Evolutionary conservation across 805 yeast species (phyloP).

Genomic region (Pichia membranifaciens): DNA sequence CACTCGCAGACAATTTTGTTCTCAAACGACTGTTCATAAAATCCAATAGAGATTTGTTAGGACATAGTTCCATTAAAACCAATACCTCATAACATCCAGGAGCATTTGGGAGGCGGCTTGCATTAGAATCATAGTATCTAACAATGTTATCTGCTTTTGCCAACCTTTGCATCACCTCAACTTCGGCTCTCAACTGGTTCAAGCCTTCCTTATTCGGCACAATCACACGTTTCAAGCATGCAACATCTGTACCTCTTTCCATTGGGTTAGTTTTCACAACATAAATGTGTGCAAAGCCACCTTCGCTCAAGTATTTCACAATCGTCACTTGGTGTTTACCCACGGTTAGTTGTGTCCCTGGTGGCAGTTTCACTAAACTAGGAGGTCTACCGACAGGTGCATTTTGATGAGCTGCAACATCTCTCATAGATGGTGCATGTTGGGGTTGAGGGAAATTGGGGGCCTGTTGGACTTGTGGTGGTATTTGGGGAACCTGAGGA

Average conservation of each 20-base stretch:
- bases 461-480: conserved; percentile 1
- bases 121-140: conserved; percentile 91
- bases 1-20: conserved; percentile 68
- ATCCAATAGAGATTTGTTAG: conserved; percentile 80
- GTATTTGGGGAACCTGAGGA: conserved; percentile 6
- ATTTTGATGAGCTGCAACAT: not conserved
- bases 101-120: conserved; percentile 55
- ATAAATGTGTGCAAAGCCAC: conserved; percentile 95
- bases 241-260: conserved; percentile 48
- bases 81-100: conserved; percentile 70
- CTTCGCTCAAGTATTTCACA: conserved; percentile 36
- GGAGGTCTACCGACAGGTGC: conserved; percentile 6
- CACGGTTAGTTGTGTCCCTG: conserved; percentile 41
- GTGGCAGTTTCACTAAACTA: conserved; percentile 21
- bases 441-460: not conserved
- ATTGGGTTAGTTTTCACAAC: conserved; percentile 64
- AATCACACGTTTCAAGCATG: conserved; percentile 89
- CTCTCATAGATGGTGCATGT: not conserved
- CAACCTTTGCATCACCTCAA: conserved; percentile 91
- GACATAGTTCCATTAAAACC: conserved; percentile 88
- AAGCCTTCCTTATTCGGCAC: conserved; percentile 87
- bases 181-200: conserved; percentile 84
- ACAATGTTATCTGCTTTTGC: conserved; percentile 77
- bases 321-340: conserved; percentile 43
- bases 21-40: conserved; percentile 83